These are phyloP conservation scores for Moricandia arvensis DNA, from an alignment of 345 rosid species.

Conservation along the genomic window DNA sequence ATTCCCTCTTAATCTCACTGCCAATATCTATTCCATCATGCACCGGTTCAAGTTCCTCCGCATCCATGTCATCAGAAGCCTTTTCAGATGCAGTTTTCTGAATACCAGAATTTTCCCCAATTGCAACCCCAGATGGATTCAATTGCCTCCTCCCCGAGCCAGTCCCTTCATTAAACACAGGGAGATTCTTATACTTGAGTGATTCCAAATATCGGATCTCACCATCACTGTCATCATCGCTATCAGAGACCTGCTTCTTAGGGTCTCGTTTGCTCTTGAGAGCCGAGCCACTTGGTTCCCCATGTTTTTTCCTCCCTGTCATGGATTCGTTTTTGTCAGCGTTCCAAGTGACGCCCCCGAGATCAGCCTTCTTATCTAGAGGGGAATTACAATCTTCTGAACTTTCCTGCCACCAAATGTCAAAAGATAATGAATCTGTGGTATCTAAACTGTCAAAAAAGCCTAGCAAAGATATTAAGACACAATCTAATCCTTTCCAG, in stretches of 20 bases:
- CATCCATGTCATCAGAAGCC: conserved; percentile 52
- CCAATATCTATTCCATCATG: conserved; percentile 57
- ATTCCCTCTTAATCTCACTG: conserved; percentile 62
- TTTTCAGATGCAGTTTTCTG: conserved; percentile 36
- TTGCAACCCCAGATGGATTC: conserved; percentile 47
- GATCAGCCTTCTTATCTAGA: conserved; percentile 54
- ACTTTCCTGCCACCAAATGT: conserved; percentile 53
- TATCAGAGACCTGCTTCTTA: conserved; percentile 64
- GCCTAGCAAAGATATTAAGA: conserved; percentile 12
- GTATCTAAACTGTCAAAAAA: conserved; percentile 28
- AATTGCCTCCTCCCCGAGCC: conserved; percentile 58
- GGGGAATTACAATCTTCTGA: conserved; percentile 46
- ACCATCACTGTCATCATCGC: conserved; percentile 67
- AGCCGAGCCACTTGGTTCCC: conserved; percentile 53
- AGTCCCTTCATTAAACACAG: conserved; percentile 50
- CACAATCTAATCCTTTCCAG: conserved; percentile 8
- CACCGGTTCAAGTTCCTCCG: conserved; percentile 50
- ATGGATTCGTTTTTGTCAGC: conserved; percentile 55
- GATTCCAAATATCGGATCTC: conserved; percentile 86
- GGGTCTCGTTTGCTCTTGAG: conserved; percentile 79
- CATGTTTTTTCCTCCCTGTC: conserved; percentile 60
- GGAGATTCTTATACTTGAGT: conserved; percentile 52
- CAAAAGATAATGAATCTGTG: conserved; percentile 22
- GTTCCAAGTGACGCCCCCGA: conserved; percentile 41
- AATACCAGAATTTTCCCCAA: conserved; percentile 44